Percentiles rank a stretch among this genome's conserved stretches.
Evolutionary conservation across 352 stramenopile species (phyloP).

Genomic region (Phytophthora pseudosyringae): DNA sequence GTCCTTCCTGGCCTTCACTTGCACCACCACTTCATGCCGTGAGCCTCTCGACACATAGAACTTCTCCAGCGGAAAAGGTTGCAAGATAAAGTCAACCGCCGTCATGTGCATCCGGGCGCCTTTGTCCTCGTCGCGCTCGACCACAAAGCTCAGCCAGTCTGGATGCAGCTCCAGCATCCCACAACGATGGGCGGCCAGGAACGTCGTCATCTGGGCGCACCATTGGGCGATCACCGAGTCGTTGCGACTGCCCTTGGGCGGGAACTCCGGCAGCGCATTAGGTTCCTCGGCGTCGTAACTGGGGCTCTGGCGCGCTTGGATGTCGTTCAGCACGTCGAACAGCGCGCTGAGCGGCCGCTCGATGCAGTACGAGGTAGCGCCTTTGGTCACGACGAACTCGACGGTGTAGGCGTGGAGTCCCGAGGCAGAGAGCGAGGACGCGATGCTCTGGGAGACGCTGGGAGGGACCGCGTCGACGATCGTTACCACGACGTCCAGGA

Average conservation of each 20-base stretch:
- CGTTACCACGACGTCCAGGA: constrained; percentile 73
- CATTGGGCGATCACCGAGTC: constrained; percentile 68
- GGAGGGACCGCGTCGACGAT: constrained; percentile 52
- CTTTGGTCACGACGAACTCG: constrained; percentile 70
- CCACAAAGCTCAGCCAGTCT: constrained; percentile 68
- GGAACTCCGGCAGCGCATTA: constrained; percentile 50
- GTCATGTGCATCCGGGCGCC: constrained; percentile 73
- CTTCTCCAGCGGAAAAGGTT: constrained; percentile 80
- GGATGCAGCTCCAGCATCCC: constrained; percentile 39
- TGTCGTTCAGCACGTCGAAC: constrained; percentile 42
- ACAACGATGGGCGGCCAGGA: constrained; percentile 39
- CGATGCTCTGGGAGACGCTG: constrained; percentile 45
- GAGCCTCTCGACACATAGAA: constrained; percentile 55
- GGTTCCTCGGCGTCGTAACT: constrained; percentile 2
- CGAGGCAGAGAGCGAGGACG: constrained; percentile 44
- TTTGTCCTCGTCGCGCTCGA: constrained; percentile 52
- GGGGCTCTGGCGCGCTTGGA: constrained; percentile 18
- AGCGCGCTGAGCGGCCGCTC: constrained; percentile 50
- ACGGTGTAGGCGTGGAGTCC: constrained; percentile 49
- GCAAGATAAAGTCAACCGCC: constrained; percentile 83
- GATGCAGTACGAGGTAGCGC: constrained; percentile 60
- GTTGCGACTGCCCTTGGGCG: constrained; percentile 48
- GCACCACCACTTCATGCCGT: constrained; percentile 51
- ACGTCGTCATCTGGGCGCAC: constrained; percentile 69
- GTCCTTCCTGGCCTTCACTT: constrained; percentile 48